These are phyloP conservation scores for Xylaria acuta DNA, from an alignment of 495 filamentous ascomycete genomes.

Conservation along the genomic window DNA sequence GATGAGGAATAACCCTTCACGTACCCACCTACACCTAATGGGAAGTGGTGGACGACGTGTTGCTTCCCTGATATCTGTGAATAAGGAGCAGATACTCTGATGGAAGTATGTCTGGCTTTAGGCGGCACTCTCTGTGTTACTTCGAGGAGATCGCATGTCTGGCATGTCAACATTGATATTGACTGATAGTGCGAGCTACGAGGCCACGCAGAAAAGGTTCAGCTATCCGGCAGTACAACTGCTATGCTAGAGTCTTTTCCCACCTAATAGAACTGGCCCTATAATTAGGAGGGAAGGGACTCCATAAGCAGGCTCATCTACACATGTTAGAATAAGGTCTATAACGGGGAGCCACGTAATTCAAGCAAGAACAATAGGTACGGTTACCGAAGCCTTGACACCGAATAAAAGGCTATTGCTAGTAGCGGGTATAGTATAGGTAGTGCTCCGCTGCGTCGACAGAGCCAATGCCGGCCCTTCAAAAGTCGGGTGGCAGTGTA, in stretches of 20 bases:
- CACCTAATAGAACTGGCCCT: no score
- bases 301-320: neutral
- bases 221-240: neutral
- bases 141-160: neutral
- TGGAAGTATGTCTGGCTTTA: neutral
- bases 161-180: neutral
- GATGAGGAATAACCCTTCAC: neutral
- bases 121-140: neutral
- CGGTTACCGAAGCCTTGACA: neutral
- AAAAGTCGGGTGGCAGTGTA: neutral
- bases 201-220: neutral
- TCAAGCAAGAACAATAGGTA: neutral
- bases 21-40: neutral
- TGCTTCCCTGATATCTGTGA: neutral
- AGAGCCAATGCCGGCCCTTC: neutral
- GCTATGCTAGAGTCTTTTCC: neutral
- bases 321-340: neutral
- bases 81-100: neutral
- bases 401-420: neutral
- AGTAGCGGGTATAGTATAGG: neutral
- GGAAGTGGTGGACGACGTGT: neutral
- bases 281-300: no score
- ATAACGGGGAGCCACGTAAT: conserved; percentile 1
- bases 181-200: neutral
- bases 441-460: neutral